A percentile compares a stretch with the other conserved stretches of the same genome.
Evolutionary conservation across 2,329 filamentous ascomycete species (phyloP).

Genomic region (Ophiostoma montium): DNA sequence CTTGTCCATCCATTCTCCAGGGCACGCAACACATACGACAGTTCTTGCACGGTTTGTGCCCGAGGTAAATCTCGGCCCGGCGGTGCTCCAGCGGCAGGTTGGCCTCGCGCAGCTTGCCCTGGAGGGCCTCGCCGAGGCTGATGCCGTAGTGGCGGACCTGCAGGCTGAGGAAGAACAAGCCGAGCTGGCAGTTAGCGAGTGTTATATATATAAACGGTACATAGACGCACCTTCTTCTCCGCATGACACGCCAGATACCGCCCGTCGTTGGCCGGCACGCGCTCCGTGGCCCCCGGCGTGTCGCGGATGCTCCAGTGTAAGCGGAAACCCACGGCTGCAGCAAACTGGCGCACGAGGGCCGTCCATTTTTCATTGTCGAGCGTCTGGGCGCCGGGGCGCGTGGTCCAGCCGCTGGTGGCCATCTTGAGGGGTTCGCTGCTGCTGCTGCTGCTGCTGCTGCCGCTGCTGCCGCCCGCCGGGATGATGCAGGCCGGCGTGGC

Average conservation of each 20-base stretch:
- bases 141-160: constrained; percentile 2
- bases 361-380: constrained; percentile 8
- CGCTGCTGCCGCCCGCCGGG: not conserved
- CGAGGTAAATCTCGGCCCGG: constrained; percentile 6
- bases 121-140: constrained; percentile 1
- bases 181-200: constrained; percentile 1
- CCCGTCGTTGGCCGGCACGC: constrained; percentile 4
- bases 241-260: constrained; percentile 10
- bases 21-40: constrained; percentile 10
- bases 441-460: too few relatives aligned
- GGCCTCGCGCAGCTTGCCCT: not conserved
- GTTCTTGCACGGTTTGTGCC: constrained; percentile 12
- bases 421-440: not conserved
- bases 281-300: constrained; percentile 3
- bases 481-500: constrained; percentile 10
- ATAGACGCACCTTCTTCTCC: constrained; percentile 10
- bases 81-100: constrained; percentile 1
- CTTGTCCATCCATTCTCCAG: too few relatives aligned
- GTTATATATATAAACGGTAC: not conserved
- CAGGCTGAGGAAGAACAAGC: constrained; percentile 6
- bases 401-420: constrained; percentile 9
- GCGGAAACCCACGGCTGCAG: not conserved
- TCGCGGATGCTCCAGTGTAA: constrained; percentile 5
- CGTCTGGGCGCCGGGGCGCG: not conserved
- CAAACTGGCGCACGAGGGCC: constrained; percentile 4